phyloP scores from a whole-genome alignment of 225 moss, liverwort and hornwort genomes.

The Physcomitrellopsis africana region DNA sequence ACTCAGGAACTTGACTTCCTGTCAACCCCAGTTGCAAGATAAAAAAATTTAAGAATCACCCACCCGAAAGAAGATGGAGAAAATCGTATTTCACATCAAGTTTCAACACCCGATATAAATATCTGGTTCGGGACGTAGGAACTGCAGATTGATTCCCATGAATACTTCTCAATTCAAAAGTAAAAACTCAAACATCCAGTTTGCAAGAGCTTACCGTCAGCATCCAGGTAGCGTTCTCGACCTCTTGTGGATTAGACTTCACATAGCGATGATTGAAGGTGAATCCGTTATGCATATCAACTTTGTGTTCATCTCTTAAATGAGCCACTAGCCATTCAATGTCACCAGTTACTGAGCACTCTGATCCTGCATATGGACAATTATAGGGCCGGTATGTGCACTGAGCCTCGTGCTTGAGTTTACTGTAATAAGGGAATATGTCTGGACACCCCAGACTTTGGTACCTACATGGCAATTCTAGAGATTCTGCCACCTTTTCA shows the following conservation, averaged over 20 bases:
- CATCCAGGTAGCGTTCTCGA: constrained; percentile 99
- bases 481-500: constrained; percentile 97
- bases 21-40: too few relatives aligned
- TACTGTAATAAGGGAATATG: constrained; percentile 98
- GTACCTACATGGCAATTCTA: constrained; percentile 96
- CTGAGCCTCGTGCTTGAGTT: constrained; percentile 95
- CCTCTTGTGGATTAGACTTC: constrained; percentile 99
- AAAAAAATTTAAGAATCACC: too few relatives aligned
- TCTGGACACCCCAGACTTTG: constrained; percentile 94
- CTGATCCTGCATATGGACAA: constrained; percentile 98
- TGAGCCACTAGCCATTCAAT: constrained; percentile 91
- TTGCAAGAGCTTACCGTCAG: constrained; percentile 67
- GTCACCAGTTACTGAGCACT: constrained; percentile 96
- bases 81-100: too few relatives aligned
- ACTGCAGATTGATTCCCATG: too few relatives aligned
- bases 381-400: constrained; percentile 96
- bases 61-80: too few relatives aligned
- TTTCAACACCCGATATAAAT: too few relatives aligned
- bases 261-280: constrained; percentile 99
- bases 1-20: too few relatives aligned
- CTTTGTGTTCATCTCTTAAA: constrained; percentile 97
- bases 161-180: neutral
- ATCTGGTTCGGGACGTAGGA: too few relatives aligned
- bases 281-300: constrained; percentile 98
- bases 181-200: neutral